These are phyloP conservation scores for Oryza brachyantha DNA, from an alignment of 176 grass and related monocot species.

Conservation along the genomic window DNA sequence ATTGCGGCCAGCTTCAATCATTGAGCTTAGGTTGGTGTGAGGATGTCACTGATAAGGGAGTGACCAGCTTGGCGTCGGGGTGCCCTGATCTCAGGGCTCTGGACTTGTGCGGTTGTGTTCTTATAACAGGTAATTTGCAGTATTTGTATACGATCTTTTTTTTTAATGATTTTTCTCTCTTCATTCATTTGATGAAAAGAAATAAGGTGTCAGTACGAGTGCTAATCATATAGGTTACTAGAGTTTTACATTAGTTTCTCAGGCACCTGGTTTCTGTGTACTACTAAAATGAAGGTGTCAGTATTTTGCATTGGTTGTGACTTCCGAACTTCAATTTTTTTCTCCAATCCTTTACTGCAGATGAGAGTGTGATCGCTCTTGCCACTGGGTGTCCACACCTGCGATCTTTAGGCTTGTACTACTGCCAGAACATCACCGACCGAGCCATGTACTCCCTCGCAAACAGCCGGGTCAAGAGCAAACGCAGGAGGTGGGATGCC, in stretches of 20 bases:
- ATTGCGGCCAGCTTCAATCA: slow-evolving; percentile 56
- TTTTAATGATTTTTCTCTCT: background rate
- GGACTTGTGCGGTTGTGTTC: slow-evolving; percentile 80
- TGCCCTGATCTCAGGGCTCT: slow-evolving; percentile 78
- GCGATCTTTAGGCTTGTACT: slow-evolving; percentile 68
- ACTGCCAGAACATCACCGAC: slow-evolving; percentile 87
- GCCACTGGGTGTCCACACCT: slow-evolving; percentile 59
- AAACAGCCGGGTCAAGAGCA: slow-evolving; percentile 64
- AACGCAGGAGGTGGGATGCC: slow-evolving; percentile 28
- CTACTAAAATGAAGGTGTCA: background rate
- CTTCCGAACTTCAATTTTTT: background rate
- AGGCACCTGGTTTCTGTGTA: background rate
- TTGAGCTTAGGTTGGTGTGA: slow-evolving; percentile 87
- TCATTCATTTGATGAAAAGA: background rate
- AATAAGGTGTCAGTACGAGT: background rate
- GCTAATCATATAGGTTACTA: background rate
- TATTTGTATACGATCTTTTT: background rate
- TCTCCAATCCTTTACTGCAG: slow-evolving; percentile 24
- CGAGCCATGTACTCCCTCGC: slow-evolving; percentile 86
- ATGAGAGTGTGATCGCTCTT: slow-evolving; percentile 80
- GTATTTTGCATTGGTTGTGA: background rate
- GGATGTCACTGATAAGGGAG: slow-evolving; percentile 59
- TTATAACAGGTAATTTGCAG: slow-evolving; percentile 70
- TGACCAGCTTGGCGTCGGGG: slow-evolving; percentile 67
- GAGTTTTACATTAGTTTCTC: background rate